Evolutionary conservation across 2,329 filamentous ascomycete genomes (phyloP).

Genomic region (Malbranchea cinnamomea): DNA sequence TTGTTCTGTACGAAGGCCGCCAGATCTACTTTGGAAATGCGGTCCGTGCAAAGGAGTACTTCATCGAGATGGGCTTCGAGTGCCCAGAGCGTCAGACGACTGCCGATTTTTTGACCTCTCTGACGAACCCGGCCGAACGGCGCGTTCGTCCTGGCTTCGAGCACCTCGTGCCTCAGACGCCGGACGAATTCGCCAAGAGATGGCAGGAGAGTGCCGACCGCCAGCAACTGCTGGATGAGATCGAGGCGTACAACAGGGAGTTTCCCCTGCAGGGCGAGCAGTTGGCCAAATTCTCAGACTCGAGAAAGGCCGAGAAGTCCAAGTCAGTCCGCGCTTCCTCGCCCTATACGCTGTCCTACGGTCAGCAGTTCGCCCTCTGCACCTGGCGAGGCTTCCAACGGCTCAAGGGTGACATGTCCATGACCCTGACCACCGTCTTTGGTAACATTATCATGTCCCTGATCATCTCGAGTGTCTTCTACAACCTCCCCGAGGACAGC

Average conservation of each 20-base stretch:
- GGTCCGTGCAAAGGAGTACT: slow-evolving; percentile 54
- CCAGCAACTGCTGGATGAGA: slow-evolving; percentile 25
- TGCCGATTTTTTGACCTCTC: slow-evolving; percentile 67
- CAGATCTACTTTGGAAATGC: slow-evolving; percentile 64
- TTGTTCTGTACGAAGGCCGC: slow-evolving; percentile 62
- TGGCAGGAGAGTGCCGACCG: slow-evolving; percentile 43
- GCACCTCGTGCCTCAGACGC: slow-evolving; percentile 45
- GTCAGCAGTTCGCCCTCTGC: slow-evolving; percentile 63
- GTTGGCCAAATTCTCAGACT: slow-evolving; percentile 11
- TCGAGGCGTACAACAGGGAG: slow-evolving; percentile 28
- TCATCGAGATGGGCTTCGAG: slow-evolving; percentile 60
- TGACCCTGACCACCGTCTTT: slow-evolving; percentile 50
- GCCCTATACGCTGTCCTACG: slow-evolving; percentile 67
- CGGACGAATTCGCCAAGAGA: slow-evolving; percentile 50
- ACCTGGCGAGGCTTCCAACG: slow-evolving; percentile 67
- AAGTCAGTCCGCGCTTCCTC: slow-evolving; percentile 46
- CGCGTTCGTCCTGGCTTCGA: slow-evolving; percentile 49
- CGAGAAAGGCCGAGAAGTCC: slow-evolving; percentile 29
- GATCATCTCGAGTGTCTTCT: slow-evolving; percentile 70
- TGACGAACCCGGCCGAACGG: slow-evolving; percentile 68
- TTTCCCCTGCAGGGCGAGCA: slow-evolving; percentile 22
- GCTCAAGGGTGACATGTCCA: slow-evolving; percentile 58
- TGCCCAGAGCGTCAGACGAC: slow-evolving; percentile 64
- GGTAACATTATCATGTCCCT: slow-evolving; percentile 64
- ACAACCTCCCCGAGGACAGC: slow-evolving; percentile 51